Percentiles rank a stretch among this genome's conserved stretches.
These are phyloP conservation scores for Rosellinia necatrix DNA, from an alignment of 2,329 filamentous ascomycete genomes.

Conservation along the genomic window DNA sequence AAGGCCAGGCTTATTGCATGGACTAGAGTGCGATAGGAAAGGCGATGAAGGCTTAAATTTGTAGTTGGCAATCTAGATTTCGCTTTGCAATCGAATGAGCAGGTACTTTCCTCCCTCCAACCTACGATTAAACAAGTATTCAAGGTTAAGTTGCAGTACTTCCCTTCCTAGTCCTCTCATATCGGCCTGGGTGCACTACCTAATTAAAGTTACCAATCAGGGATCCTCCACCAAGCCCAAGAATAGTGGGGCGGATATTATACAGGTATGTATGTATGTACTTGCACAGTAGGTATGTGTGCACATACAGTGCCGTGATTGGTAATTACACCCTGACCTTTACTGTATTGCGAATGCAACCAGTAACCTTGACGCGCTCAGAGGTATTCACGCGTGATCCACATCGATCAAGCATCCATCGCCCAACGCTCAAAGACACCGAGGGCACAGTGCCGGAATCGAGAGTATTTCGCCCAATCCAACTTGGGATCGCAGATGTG, in stretches of 20 bases:
- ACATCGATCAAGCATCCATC: neutral
- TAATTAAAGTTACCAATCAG: neutral
- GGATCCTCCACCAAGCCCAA: neutral
- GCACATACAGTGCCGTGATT: neutral
- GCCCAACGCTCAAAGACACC: neutral
- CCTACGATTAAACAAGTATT: too few species aligned
- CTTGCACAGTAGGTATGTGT: neutral
- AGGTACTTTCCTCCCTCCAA: too few species aligned
- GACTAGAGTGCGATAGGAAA: constrained; percentile 13
- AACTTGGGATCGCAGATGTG: neutral
- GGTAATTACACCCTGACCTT: too few species aligned
- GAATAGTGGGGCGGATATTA: constrained; percentile 2
- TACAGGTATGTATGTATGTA: neutral
- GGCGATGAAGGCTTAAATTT: constrained; percentile 14
- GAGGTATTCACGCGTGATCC: constrained; percentile 9
- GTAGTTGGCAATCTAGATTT: constrained; percentile 8
- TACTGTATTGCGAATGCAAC: too few species aligned
- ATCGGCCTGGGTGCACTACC: too few species aligned
- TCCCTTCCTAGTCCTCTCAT: too few species aligned
- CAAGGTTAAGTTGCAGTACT: too few species aligned
- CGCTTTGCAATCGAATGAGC: constrained; percentile 9
- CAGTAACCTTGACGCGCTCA: constrained; percentile 5
- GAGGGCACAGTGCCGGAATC: neutral
- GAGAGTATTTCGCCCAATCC: neutral
- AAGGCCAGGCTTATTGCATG: constrained; percentile 4